Evolutionary conservation across 805 yeast species (phyloP).

Genomic region (Suhomyces sp.): DNA sequence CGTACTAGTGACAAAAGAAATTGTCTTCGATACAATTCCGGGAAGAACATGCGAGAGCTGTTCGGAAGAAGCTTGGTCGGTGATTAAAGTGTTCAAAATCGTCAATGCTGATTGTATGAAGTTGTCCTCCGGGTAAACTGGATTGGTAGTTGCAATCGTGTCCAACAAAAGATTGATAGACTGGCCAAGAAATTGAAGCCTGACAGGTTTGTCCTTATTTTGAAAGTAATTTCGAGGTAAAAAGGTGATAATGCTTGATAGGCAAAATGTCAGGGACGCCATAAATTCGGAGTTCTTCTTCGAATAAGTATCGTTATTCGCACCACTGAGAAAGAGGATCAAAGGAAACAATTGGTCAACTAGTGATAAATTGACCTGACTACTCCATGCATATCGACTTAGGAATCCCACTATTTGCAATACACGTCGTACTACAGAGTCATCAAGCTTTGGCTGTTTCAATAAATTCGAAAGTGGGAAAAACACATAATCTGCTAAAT

Average conservation of each 20-base stretch:
- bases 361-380: slow-evolving; percentile 18
- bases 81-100: slow-evolving; percentile 13
- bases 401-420: slow-evolving; percentile 30
- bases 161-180: slow-evolving; percentile 24
- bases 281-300: slow-evolving; percentile 14
- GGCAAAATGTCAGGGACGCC: slow-evolving; percentile 13
- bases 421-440: slow-evolving; percentile 18
- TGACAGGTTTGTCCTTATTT: slow-evolving; percentile 10
- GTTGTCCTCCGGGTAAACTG: slow-evolving; percentile 17
- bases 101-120: slow-evolving; percentile 11
- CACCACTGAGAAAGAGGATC: slow-evolving; percentile 22
- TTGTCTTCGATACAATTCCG: slow-evolving; percentile 33
- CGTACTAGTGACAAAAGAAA: slow-evolving; percentile 23
- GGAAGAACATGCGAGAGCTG: slow-evolving; percentile 39
- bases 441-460: slow-evolving; percentile 24
- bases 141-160: slow-evolving; percentile 7
- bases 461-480: slow-evolving; percentile 36
- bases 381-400: slow-evolving; percentile 29
- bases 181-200: slow-evolving; percentile 29
- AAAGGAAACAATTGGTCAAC: slow-evolving; percentile 37
- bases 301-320: slow-evolving; percentile 2
- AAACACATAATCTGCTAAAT: slow-evolving; percentile 41
- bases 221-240: slow-evolving; percentile 3
- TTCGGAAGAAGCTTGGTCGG: slow-evolving; percentile 23
- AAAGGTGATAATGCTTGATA: slow-evolving; percentile 8